Evolutionary conservation across 306 rosid species (phyloP), one percentile per base, ranked within the genome.

Genomic region (Prunus mira): DNA sequence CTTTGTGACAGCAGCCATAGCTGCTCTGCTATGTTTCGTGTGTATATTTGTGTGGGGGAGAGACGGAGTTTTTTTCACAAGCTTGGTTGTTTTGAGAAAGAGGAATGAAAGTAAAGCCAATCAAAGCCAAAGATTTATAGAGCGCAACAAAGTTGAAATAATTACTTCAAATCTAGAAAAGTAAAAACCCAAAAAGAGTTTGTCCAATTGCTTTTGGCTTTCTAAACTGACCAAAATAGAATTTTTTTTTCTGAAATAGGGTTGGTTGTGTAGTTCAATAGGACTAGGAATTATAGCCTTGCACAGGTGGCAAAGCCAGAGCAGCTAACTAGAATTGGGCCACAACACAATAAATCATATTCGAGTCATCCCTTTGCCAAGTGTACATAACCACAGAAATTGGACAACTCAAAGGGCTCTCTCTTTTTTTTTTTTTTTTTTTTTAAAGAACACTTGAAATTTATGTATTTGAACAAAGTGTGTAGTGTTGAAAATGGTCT

Each of bases 1-100:
- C 84, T 77, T 86, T 78, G 82, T 57, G 70, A 57, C 51, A 72
- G 73, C 74, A 11, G 94, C 86, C 95, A 93, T 90, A 25, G 84
- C 82, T 87, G 68, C 63, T 57, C 47, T 56, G n/a, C 22, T 65
- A 47, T 38, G 9, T 38, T 38, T 38, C 38, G 43, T 38, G 56
- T 46, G 73, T 12, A 30, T 65, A 10, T 56, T 2, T 60, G 5
- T 75, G 43, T 56, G 28, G 51, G 15, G 75, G 9, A 77, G 22
- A 60, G 10, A 62, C 28, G 20, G 51, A 27, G 19, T 6, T 32
- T 2, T 24, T 62, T 15, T 20, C 13, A 41, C 49, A 52, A 63
- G 52, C 9, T 12, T 49, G 18, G 45, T 50, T 69, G 47, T 46
- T 50, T 32, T 14, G 50, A 55, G 14, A 30, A 25, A 69, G 81